Evolutionary conservation across 2,329 filamentous ascomycete genomes (phyloP).

Genomic region (Diaporthe citri): DNA sequence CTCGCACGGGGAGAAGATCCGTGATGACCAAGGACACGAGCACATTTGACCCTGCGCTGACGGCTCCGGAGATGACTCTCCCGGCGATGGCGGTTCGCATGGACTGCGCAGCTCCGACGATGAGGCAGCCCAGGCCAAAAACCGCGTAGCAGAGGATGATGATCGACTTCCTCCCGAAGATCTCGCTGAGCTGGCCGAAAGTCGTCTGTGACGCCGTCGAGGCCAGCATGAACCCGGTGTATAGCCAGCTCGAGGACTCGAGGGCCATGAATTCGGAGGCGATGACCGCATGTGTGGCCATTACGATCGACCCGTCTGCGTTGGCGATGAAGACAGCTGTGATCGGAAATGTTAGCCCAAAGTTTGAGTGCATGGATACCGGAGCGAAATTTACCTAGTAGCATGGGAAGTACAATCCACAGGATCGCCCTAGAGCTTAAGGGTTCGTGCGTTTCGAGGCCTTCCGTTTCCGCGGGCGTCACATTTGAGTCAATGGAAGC

Average conservation of each 20-base stretch:
- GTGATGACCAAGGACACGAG: slow-evolving; percentile 66
- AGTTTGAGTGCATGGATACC: not conserved
- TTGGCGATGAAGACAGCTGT: slow-evolving; percentile 74
- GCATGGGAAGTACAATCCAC: slow-evolving; percentile 44
- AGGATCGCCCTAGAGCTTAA: slow-evolving; percentile 38
- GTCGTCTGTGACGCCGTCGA: slow-evolving; percentile 65
- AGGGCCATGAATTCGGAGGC: slow-evolving; percentile 71
- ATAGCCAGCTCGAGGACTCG: slow-evolving; percentile 69
- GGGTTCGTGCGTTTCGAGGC: not conserved
- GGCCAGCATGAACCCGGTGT: slow-evolving; percentile 65
- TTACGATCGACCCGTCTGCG: slow-evolving; percentile 72
- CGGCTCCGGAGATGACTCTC: slow-evolving; percentile 64
- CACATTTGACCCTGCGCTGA: slow-evolving; percentile 63
- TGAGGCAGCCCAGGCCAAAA: slow-evolving; percentile 59
- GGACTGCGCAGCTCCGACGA: slow-evolving; percentile 57
- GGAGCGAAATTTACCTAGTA: slow-evolving; percentile 42
- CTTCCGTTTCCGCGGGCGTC: not conserved
- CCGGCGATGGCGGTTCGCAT: slow-evolving; percentile 64
- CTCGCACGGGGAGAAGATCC: slow-evolving; percentile 64
- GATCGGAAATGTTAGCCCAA: not conserved
- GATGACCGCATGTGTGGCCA: slow-evolving; percentile 74
- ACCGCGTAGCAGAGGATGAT: slow-evolving; percentile 63
- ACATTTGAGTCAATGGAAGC: slow-evolving; percentile 22
- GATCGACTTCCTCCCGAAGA: slow-evolving; percentile 67
- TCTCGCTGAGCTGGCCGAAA: slow-evolving; percentile 69